Evolutionary conservation across 208 protist genomes (phyloP), one percentile per base, ranked within the genome.

Genomic region (Acanthamoeba royreba): DNA sequence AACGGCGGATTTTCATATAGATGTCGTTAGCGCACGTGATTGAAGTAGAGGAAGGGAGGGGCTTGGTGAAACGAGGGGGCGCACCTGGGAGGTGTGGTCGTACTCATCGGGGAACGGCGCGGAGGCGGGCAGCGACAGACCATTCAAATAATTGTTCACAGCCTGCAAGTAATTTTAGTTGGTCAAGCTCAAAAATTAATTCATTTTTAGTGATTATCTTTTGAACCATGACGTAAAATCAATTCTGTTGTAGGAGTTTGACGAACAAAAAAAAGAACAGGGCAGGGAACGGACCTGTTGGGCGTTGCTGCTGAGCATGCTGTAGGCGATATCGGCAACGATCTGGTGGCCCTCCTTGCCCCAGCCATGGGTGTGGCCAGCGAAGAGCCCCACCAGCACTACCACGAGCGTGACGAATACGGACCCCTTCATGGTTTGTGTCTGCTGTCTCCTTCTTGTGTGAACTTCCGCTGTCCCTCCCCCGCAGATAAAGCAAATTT

Each of bases 311-410:
- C 31, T 93, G n/a, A 93, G 40, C 31, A 86, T 25, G 38, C 40
- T 93, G 25, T 72, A 47, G 43, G 74, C 90, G 40, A 93, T 93
- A 40, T 93, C 74, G 31, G 90, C 90, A 25, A 93, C 90, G 58
- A 93, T 58, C 9, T 93, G 74, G 90, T 93, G 90, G 25, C 90
- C 90, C 42, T 93, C 90, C 43, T 93, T 66, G 53, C 90, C 90
- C 90, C 90, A 93, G 31, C 35, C 81, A 35, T 89, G 42, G 33
- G 81, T 89, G 42, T 83, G 72, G 17, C 28, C 72, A 33, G 52
- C n/a, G 25, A 83, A n/a, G 4, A 83, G 72, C 5, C 42, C 72
- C 25, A 83, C 42, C n/a, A n/a, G n/a, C n/a, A n/a, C n/a, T n/a
- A n/a, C n/a, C n/a, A n/a, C n/a, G n/a, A n/a, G n/a, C n/a, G n/a